phyloP scores from a whole-genome alignment of 257 asterid genomes.

The Nyctanthes arbortristis region DNA sequence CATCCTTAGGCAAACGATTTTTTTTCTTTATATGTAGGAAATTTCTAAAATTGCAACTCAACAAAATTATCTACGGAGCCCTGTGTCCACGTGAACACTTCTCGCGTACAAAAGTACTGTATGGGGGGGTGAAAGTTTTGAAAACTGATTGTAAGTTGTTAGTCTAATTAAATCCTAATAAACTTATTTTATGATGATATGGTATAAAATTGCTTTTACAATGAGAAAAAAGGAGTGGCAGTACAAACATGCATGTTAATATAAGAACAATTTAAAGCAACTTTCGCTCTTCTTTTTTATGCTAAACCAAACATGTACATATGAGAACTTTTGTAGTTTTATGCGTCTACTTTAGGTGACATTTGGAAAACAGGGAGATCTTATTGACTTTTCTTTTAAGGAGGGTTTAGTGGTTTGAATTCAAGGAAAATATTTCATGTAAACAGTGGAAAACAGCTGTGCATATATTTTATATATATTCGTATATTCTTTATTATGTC shows the following conservation, averaged over 20 bases:
- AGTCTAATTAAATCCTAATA: no score
- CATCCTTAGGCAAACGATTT: no score
- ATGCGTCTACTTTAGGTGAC: background rate
- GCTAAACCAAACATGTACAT: background rate
- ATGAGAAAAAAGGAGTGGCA: background rate
- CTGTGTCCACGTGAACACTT: no score
- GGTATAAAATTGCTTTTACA: background rate
- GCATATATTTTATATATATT: no score
- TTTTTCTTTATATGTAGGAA: no score
- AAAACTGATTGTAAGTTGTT: no score
- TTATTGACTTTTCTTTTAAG: background rate
- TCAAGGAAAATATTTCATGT: background rate
- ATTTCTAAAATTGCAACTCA: no score
- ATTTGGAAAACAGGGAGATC: background rate
- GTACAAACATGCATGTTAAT: background rate
- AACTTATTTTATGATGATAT: no score
- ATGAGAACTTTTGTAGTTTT: background rate
- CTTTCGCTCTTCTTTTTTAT: background rate
- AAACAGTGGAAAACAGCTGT: constrained; percentile 23
- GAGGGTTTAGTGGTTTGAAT: background rate
- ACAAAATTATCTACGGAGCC: no score
- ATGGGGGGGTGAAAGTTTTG: no score
- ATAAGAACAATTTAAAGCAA: background rate
- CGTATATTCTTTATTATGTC: background rate
- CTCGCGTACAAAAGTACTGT: no score